Percentiles rank a stretch among this genome's conserved stretches.
Evolutionary conservation across 2,329 filamentous ascomycete species (phyloP).

Genomic region (Curvularia verruculosa): DNA sequence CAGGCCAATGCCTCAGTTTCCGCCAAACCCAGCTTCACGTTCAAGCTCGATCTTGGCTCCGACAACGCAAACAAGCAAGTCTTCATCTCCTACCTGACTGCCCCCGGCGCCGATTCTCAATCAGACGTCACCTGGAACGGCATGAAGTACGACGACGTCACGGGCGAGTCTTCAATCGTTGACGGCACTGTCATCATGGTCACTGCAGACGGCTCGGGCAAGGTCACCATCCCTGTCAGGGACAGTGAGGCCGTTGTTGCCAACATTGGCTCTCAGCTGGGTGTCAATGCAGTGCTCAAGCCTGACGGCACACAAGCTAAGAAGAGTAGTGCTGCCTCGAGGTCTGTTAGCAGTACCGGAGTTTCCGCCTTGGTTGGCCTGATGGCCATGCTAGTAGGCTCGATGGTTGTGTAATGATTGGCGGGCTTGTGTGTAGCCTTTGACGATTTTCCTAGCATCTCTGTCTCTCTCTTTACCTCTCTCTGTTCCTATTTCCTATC

Average conservation of each 20-base stretch:
- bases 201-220: slow-evolving; percentile 31
- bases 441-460: slow-evolving; percentile 1
- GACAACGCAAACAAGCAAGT: slow-evolving; percentile 51
- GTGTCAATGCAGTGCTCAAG: slow-evolving; percentile 40
- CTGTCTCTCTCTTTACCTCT: background rate
- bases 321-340: slow-evolving; percentile 36
- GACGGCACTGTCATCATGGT: slow-evolving; percentile 41
- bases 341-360: slow-evolving; percentile 14
- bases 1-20: slow-evolving; percentile 49
- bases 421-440: background rate
- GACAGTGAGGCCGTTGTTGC: slow-evolving; percentile 57
- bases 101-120: slow-evolving; percentile 53
- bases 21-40: slow-evolving; percentile 50
- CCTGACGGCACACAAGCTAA: slow-evolving; percentile 33
- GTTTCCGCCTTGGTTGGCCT: slow-evolving; percentile 19
- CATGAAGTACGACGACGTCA: slow-evolving; percentile 51
- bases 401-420: slow-evolving; percentile 6
- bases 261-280: slow-evolving; percentile 51
- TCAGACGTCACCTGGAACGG: slow-evolving; percentile 56
- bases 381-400: slow-evolving; percentile 19
- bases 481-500: background rate
- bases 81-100: slow-evolving; percentile 57
- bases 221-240: slow-evolving; percentile 41
- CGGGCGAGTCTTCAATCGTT: slow-evolving; percentile 50
- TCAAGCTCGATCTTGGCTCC: slow-evolving; percentile 52